Evolutionary conservation across 2,329 filamentous ascomycete species (phyloP).

Genomic region (Colletotrichum plurivorum): DNA sequence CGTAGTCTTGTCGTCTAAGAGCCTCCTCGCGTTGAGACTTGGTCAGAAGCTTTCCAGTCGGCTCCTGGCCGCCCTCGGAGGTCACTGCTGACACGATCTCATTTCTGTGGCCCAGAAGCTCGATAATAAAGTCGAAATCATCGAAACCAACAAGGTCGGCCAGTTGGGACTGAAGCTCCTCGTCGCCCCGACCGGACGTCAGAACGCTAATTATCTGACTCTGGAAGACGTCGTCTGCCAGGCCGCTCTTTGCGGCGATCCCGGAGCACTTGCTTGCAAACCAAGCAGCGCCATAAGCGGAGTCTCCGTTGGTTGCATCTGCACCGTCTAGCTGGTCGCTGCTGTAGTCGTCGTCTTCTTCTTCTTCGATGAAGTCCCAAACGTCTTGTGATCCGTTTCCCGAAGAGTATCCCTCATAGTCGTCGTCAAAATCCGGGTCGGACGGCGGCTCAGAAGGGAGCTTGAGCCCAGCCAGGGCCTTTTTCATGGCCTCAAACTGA

Average conservation of each 20-base stretch:
- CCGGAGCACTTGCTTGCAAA: conserved; percentile 76
- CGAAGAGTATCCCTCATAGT: conserved; percentile 68
- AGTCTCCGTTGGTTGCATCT: conserved; percentile 47
- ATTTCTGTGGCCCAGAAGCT: conserved; percentile 84
- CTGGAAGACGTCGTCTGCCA: conserved; percentile 79
- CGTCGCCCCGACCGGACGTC: conserved; percentile 76
- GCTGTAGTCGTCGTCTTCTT: conserved; percentile 73
- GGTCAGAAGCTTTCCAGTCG: conserved; percentile 73
- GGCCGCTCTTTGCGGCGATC: conserved; percentile 76
- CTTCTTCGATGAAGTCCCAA: conserved; percentile 91
- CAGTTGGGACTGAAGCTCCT: conserved; percentile 91
- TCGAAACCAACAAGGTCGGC: conserved; percentile 94
- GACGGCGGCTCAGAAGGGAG: conserved; percentile 55
- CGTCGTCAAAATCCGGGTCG: conserved; percentile 75
- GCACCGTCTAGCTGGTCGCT: conserved; percentile 66
- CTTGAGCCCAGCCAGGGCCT: conserved; percentile 82
- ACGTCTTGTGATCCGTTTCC: conserved; percentile 83
- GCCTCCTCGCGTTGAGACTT: conserved; percentile 84
- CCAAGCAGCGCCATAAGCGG: conserved; percentile 76
- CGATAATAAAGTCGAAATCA: conserved; percentile 92
- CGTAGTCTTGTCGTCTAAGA: conserved; percentile 80
- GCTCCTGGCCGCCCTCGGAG: conserved; percentile 51
- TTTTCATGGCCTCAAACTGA: conserved; percentile 88
- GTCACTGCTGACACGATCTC: conserved; percentile 71
- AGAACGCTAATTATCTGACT: conserved; percentile 84